Evolutionary conservation across 2,329 filamentous ascomycete species (phyloP).

Genomic region (Monilinia laxa): DNA sequence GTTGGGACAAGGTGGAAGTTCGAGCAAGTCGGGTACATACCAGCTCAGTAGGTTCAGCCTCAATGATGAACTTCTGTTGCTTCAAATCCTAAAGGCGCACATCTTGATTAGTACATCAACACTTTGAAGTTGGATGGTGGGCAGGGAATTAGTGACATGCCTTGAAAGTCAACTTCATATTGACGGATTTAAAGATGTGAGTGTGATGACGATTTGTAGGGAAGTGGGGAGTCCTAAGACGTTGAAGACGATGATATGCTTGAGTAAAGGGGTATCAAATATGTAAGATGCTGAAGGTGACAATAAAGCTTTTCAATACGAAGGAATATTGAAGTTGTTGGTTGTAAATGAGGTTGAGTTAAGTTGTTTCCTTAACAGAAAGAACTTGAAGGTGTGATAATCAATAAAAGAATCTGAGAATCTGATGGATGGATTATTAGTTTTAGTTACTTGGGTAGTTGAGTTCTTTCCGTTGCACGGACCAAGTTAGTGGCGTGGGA

Average conservation of each 20-base stretch:
- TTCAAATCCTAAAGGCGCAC: constrained; percentile 76
- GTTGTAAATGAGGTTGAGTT: not conserved
- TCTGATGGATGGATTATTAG: not conserved
- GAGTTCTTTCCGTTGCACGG: not conserved
- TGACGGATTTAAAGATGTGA: constrained; percentile 40
- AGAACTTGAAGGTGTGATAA: constrained; percentile 2
- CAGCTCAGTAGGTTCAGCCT: constrained; percentile 88
- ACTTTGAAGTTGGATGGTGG: constrained; percentile 29
- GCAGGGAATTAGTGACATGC: constrained; percentile 43
- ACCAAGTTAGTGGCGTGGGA: constrained; percentile 15
- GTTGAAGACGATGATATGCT: not conserved
- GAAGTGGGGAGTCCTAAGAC: not conserved
- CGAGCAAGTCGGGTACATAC: constrained; percentile 55
- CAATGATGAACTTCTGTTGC: constrained; percentile 97
- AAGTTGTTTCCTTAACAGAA: not conserved
- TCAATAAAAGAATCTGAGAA: constrained; percentile 8
- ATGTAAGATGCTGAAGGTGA: not conserved
- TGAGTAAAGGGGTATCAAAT: not conserved
- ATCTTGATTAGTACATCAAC: constrained; percentile 31
- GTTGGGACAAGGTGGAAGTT: not conserved
- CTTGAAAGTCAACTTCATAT: constrained; percentile 73
- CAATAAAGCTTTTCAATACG: not conserved
- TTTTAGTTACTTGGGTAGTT: not conserved
- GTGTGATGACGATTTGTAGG: not conserved
- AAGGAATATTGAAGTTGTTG: not conserved